Percentiles rank a stretch among this genome's conserved stretches.
Evolutionary conservation across 345 rosid species (phyloP).

Genomic region (Melaleuca quinquenervia): DNA sequence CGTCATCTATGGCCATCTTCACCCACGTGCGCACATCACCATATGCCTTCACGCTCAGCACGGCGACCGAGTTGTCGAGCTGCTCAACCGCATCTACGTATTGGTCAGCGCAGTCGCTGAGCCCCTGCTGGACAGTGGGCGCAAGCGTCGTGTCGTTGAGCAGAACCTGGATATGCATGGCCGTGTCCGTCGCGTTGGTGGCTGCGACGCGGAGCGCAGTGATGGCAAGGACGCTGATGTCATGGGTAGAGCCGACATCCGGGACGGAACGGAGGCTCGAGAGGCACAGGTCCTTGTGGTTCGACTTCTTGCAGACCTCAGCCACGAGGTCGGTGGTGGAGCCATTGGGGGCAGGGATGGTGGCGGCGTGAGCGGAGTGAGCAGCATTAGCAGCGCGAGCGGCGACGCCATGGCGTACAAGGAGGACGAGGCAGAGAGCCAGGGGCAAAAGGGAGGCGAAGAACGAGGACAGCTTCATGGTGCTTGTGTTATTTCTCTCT

Average conservation of each 20-base stretch:
- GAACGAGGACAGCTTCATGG: constrained; percentile 11
- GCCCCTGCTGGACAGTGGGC: constrained; percentile 39
- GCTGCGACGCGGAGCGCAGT: constrained; percentile 39
- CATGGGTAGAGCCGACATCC: constrained; percentile 19
- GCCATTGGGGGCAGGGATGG: neutral
- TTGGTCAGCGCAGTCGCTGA: constrained; percentile 42
- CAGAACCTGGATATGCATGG: constrained; percentile 17
- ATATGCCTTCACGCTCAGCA: constrained; percentile 21
- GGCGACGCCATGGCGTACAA: neutral
- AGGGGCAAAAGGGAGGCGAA: constrained; percentile 6
- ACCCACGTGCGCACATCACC: constrained; percentile 33
- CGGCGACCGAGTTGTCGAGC: constrained; percentile 48
- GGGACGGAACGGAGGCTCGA: constrained; percentile 29
- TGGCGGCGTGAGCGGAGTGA: neutral
- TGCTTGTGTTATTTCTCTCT: neutral
- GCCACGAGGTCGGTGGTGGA: neutral
- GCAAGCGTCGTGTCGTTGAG: constrained; percentile 13
- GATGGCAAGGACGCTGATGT: constrained; percentile 29
- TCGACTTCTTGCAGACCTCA: constrained; percentile 23
- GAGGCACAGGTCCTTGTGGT: constrained; percentile 33
- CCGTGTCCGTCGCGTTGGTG: constrained; percentile 27
- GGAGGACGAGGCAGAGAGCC: constrained; percentile 3
- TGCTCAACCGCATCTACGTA: constrained; percentile 49
- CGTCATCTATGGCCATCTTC: constrained; percentile 28
- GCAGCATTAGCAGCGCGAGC: neutral